A percentile compares a stretch with the other conserved stretches of the same genome.
Conservation (phyloP, 2,329 filamentous ascomycete species). For the Neurospora crassa region DNA sequence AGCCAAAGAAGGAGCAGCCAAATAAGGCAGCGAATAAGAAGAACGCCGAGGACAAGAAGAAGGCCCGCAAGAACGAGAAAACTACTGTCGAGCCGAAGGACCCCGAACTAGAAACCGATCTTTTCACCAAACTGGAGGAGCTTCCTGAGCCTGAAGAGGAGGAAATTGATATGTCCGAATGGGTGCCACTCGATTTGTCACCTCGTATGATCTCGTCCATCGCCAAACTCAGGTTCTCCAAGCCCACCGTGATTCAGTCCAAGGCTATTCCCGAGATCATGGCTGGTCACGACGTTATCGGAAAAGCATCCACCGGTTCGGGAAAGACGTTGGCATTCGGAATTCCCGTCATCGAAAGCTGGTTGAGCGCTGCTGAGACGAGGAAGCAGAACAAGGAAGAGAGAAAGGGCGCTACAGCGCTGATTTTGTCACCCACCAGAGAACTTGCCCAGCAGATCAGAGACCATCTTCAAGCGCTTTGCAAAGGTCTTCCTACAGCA, state of each 20-base stretch:
- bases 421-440: constrained; percentile 84
- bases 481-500: constrained; percentile 46
- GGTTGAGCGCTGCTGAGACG: constrained; percentile 39
- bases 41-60: constrained; percentile 21
- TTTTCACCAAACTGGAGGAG: constrained; percentile 47
- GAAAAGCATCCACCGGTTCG: constrained; percentile 92
- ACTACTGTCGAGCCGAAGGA: constrained; percentile 26
- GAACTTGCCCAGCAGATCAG: constrained; percentile 89
- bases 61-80: constrained; percentile 23
- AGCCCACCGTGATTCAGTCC: constrained; percentile 74
- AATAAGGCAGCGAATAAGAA: constrained; percentile 22
- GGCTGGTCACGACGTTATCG: constrained; percentile 80
- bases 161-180: constrained; percentile 65
- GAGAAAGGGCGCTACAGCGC: constrained; percentile 50
- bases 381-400: constrained; percentile 26
- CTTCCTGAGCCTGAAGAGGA: constrained; percentile 43
- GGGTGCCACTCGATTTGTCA: constrained; percentile 67
- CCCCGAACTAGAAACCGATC: constrained; percentile 33
- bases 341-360: constrained; percentile 83
- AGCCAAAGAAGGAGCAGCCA: constrained; percentile 15
- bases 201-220: constrained; percentile 62
- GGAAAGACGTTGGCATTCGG: constrained; percentile 94
- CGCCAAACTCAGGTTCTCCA: constrained; percentile 67
- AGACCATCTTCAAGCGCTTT: constrained; percentile 71
- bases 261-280: constrained; percentile 74